These are phyloP conservation scores for Cyclotella choctawhatcheeana DNA, from an alignment of 108 stramenopile species.

Conservation along the genomic window DNA sequence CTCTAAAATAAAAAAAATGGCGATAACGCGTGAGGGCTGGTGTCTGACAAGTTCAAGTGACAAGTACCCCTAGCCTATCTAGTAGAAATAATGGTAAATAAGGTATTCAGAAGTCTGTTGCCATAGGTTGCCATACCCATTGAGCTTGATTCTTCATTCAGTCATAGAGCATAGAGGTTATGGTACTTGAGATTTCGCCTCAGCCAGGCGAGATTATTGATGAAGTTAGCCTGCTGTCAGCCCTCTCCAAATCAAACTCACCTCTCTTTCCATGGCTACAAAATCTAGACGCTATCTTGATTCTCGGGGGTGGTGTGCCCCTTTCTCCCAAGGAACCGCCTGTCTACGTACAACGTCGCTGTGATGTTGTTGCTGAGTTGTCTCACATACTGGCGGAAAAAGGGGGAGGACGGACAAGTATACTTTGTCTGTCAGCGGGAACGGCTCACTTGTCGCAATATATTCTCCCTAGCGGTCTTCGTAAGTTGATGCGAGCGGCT, in stretches of 20 bases:
- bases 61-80: too few species aligned
- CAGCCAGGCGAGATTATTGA: slow-evolving; percentile 53
- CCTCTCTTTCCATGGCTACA: slow-evolving; percentile 38
- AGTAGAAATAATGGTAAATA: too few species aligned
- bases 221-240: slow-evolving; percentile 47
- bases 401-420: slow-evolving; percentile 18
- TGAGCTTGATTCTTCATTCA: neutral
- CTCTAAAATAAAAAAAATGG: too few species aligned
- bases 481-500: neutral
- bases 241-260: slow-evolving; percentile 28
- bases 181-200: too few species aligned
- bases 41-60: too few species aligned
- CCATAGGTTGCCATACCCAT: too few species aligned
- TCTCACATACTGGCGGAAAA: neutral
- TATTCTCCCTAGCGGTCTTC: slow-evolving; percentile 66
- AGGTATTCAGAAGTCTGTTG: too few species aligned
- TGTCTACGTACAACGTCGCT: slow-evolving; percentile 61
- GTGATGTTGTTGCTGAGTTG: slow-evolving; percentile 41
- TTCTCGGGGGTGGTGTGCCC: slow-evolving; percentile 86
- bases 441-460: slow-evolving; percentile 87
- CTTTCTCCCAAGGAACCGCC: slow-evolving; percentile 65
- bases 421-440: slow-evolving; percentile 80
- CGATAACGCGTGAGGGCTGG: too few species aligned
- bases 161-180: neutral
- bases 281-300: slow-evolving; percentile 70